Evolutionary conservation across 2,329 filamentous ascomycete species (phyloP).

Genomic region (Alternaria incomplexa): DNA sequence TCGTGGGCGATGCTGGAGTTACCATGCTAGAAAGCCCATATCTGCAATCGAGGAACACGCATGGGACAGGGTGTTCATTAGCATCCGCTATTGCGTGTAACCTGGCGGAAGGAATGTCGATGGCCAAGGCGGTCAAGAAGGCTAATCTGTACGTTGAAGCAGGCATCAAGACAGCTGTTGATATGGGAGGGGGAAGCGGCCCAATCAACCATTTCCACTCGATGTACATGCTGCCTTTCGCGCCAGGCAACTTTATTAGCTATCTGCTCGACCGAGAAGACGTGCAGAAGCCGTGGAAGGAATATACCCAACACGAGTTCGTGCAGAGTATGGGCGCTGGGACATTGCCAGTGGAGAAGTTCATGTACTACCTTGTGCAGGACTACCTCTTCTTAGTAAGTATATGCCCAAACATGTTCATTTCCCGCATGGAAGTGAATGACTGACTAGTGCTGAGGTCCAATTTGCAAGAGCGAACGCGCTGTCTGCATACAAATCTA

Average conservation of each 20-base stretch:
- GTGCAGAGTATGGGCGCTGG: constrained; percentile 78
- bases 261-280: constrained; percentile 79
- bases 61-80: constrained; percentile 93
- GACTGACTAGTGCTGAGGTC: constrained; percentile 58
- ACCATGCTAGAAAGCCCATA: constrained; percentile 73
- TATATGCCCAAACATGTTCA: not conserved
- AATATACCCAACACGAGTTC: constrained; percentile 82
- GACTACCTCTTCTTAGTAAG: constrained; percentile 87
- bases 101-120: constrained; percentile 64
- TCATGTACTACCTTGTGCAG: constrained; percentile 88
- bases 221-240: constrained; percentile 69
- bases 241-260: constrained; percentile 79
- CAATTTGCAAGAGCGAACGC: constrained; percentile 90
- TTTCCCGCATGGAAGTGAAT: not conserved
- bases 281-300: constrained; percentile 75
- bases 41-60: constrained; percentile 78
- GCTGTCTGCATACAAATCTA: constrained; percentile 83
- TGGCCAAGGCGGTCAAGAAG: constrained; percentile 67
- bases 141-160: constrained; percentile 75
- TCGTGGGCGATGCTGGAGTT: constrained; percentile 67
- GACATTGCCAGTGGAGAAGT: constrained; percentile 74
- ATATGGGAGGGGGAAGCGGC: constrained; percentile 70
- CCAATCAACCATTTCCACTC: constrained; percentile 83
- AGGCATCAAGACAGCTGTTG: constrained; percentile 69
- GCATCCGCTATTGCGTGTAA: constrained; percentile 85